Percentiles rank a stretch among this genome's conserved stretches.
Evolutionary conservation across 1,139 yeast genomes (phyloP).

Genomic region (Debaryomycetaceae sp.): DNA sequence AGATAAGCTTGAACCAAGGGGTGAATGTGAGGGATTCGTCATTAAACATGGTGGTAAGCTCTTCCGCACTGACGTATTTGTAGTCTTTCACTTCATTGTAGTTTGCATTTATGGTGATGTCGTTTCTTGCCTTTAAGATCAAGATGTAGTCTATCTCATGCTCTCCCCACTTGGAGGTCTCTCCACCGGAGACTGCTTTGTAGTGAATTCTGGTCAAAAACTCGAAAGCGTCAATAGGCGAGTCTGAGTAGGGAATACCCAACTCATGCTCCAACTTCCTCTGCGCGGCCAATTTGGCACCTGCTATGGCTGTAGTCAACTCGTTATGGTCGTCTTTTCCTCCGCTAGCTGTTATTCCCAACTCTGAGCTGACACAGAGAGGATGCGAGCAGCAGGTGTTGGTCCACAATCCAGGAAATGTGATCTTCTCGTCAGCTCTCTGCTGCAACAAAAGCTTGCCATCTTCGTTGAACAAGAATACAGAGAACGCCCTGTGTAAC

Average conservation of each 20-base stretch:
- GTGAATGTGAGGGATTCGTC: slow-evolving; percentile 70
- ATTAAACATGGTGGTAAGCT: slow-evolving; percentile 72
- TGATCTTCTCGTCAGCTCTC: slow-evolving; percentile 93
- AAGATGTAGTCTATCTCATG: slow-evolving; percentile 96
- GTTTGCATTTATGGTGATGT: slow-evolving; percentile 49
- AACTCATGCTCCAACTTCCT: slow-evolving; percentile 90
- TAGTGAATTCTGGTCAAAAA: slow-evolving; percentile 93
- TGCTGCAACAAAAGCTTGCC: slow-evolving; percentile 82
- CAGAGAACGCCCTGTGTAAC: slow-evolving; percentile 93
- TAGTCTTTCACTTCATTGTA: slow-evolving; percentile 83
- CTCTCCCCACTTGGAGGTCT: slow-evolving; percentile 89
- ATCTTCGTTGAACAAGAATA: slow-evolving; percentile 78
- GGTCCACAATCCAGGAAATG: slow-evolving; percentile 97
- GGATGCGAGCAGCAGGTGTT: slow-evolving; percentile 99
- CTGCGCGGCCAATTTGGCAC: slow-evolving; percentile 86
- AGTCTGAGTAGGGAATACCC: slow-evolving; percentile 66
- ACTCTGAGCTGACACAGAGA: slow-evolving; percentile 73
- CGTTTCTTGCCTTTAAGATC: slow-evolving; percentile 64
- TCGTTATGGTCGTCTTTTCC: slow-evolving; percentile 40
- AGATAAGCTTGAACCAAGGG: slow-evolving; percentile 97
- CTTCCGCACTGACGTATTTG: slow-evolving; percentile 66
- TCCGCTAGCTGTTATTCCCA: slow-evolving; percentile 46
- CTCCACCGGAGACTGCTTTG: slow-evolving; percentile 70
- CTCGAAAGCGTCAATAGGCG: slow-evolving; percentile 68
- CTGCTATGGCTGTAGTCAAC: slow-evolving; percentile 54